Evolutionary conservation across 2,329 filamentous ascomycete genomes (phyloP).

Genomic region (Alternaria tenuissima): DNA sequence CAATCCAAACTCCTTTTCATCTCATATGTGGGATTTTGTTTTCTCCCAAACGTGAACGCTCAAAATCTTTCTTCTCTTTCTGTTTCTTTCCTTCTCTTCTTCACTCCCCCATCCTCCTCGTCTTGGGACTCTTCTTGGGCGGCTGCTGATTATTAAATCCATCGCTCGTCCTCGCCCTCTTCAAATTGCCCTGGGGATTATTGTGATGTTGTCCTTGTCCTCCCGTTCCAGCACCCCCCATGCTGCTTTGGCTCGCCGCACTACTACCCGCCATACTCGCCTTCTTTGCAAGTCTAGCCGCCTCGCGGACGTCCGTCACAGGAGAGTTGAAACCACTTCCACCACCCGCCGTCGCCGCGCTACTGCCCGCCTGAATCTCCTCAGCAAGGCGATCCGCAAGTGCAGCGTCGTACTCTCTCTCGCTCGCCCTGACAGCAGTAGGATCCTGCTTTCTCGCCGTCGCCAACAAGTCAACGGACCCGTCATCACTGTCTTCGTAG

Average conservation of each 20-base stretch:
- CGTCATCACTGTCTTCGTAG: conserved; percentile 49
- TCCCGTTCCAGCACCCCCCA: background rate
- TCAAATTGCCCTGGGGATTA: conserved; percentile 18
- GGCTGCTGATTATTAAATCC: background rate
- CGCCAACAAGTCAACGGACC: conserved; percentile 55
- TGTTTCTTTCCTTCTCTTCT: too few species aligned
- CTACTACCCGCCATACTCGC: background rate
- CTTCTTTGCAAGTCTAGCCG: background rate
- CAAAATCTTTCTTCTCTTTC: too few species aligned
- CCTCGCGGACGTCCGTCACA: too few species aligned
- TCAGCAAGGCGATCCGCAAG: conserved; percentile 58
- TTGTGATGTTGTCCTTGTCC: background rate
- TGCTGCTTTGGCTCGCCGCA: conserved; percentile 14
- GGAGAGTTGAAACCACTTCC: conserved; percentile 55
- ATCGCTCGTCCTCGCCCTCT: conserved; percentile 29
- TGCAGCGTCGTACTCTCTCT: conserved; percentile 58
- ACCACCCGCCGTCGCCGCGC: conserved; percentile 59
- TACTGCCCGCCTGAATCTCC: conserved; percentile 59
- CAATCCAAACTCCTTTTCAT: too few species aligned
- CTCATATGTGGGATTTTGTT: too few species aligned
- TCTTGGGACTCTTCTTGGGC: conserved; percentile 13
- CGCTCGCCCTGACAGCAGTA: conserved; percentile 49
- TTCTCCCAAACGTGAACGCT: too few species aligned
- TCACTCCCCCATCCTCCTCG: background rate
- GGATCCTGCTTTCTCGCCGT: conserved; percentile 56